Conservation (phyloP, 352 stramenopile genomes). For the Pythium rishiriense region DNA sequence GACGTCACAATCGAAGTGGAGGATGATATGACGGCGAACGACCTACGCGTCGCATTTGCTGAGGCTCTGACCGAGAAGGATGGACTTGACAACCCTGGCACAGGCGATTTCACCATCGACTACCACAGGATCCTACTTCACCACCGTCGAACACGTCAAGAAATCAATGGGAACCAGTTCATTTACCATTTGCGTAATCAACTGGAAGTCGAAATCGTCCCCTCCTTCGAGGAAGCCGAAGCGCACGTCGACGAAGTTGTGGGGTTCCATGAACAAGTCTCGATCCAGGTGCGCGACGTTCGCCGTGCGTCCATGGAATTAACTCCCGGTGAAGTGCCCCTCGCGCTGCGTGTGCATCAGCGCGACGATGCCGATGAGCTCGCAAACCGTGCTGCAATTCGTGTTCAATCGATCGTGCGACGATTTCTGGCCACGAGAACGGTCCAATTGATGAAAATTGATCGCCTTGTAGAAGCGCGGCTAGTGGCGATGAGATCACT, state of each 20-base stretch:
- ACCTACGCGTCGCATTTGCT: slow-evolving; percentile 50
- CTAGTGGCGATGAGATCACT: slow-evolving; percentile 31
- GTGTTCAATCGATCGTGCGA: slow-evolving; percentile 47
- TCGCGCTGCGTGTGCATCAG: background rate
- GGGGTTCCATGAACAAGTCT: slow-evolving; percentile 35
- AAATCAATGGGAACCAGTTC: slow-evolving; percentile 30
- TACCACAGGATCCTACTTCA: slow-evolving; percentile 28
- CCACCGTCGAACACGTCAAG: slow-evolving; percentile 19
- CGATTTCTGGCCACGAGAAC: slow-evolving; percentile 46
- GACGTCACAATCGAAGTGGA: slow-evolving; percentile 37
- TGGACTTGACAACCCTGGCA: background rate
- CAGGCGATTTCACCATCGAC: slow-evolving; percentile 16
- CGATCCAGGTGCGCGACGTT: slow-evolving; percentile 34
- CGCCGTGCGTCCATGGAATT: slow-evolving; percentile 36
- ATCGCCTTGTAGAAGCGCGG: slow-evolving; percentile 49
- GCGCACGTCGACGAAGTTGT: slow-evolving; percentile 38
- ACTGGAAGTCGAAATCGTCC: slow-evolving; percentile 47
- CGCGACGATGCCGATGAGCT: background rate
- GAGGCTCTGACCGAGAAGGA: slow-evolving; percentile 30
- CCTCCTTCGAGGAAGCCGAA: slow-evolving; percentile 28
- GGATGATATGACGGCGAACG: slow-evolving; percentile 58
- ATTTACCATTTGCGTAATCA: slow-evolving; percentile 31
- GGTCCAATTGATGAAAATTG: slow-evolving; percentile 45
- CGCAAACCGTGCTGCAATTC: slow-evolving; percentile 22
- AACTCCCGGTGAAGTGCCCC: background rate